A percentile compares a stretch with the other conserved stretches of the same genome.
Evolutionary conservation across 352 stramenopile species (phyloP).

Genomic region (Globisporangium orthogonon): DNA sequence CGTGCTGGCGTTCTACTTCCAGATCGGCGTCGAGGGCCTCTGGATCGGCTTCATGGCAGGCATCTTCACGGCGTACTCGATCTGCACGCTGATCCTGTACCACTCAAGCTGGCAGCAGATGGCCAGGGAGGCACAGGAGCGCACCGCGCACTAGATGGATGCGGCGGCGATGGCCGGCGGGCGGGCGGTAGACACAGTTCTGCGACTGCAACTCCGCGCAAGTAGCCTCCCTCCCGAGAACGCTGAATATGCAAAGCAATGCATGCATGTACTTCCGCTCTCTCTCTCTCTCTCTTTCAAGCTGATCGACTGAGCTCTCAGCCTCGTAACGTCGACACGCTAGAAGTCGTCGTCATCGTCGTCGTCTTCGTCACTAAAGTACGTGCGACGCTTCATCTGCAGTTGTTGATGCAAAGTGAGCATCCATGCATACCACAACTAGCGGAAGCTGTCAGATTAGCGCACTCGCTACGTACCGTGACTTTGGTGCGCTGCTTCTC

Average conservation of each 20-base stretch:
- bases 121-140: constrained; percentile 16
- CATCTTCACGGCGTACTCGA: constrained; percentile 19
- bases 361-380: constrained; percentile 87
- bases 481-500: constrained; percentile 87
- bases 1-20: constrained; percentile 40
- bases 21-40: constrained; percentile 51
- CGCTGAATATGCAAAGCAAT: neutral
- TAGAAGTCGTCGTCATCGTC: constrained; percentile 69
- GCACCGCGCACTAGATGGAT: constrained; percentile 10
- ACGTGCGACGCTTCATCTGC: constrained; percentile 80
- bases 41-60: constrained; percentile 73
- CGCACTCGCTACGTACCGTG: constrained; percentile 42
- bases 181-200: too few relatives aligned
- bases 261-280: neutral
- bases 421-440: neutral
- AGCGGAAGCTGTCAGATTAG: neutral
- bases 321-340: neutral
- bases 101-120: constrained; percentile 19
- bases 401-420: too few relatives aligned
- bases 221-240: too few relatives aligned
- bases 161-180: too few relatives aligned
- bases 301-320: too few relatives aligned
- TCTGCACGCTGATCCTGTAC: constrained; percentile 14
- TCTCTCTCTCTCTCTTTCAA: neutral
- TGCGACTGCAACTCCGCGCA: too few relatives aligned